Base-by-base conservation (phyloP, 305 asterid species). In the Fraxinus albicans region DNA sequence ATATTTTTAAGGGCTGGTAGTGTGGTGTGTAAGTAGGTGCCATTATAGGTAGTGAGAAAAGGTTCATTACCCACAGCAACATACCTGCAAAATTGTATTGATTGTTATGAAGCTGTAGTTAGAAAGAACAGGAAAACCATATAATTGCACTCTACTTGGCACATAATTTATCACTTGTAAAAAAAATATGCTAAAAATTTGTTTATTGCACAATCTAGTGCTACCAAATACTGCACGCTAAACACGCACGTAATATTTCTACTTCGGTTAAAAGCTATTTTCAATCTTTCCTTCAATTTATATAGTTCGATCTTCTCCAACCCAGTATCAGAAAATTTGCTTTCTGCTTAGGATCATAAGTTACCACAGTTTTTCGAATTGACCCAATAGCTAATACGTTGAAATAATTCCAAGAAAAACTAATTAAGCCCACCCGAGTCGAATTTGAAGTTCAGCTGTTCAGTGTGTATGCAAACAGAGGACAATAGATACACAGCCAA, bases 41-140 rank as follows among this genome's bases (percentile, higher is more conserved):
- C 90, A 44, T 93, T 92, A 83, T 90, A 92, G 31, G 94, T 86
- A 55, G 81, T 88, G 10, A 93, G 91, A 75, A 93, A 93, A 0
- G 97, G 97, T 82, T 93, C 96, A 42, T 92, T 93, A 25, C 97
- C 97, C 31, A 93, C 94, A 0, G 96, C 96, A 8, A 92, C 93
- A 55, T 91, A 89, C 87, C 94, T 92, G 89, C 70, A 74, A 79
- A 70, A 33, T 4, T 74, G 13, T 60, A 8, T 60, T 8, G 29
- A n/a, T 58, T 58, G 19, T 50, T 50, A 50, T 50, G 60, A 50
- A 50, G 21, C 60, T 50, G 60, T 50, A 50, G 60, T 13, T 15
- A 50, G 21, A 50, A 15, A 50, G 60, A 50, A 15, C 60, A 15
- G 60, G 69, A 58, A 19, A 58, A 58, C 29, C 25, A 58, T 58